A percentile compares a stretch with the other conserved stretches of the same genome.
Conservation (phyloP, 768 basidiomycete species). For the Piloderma croceum region DNA sequence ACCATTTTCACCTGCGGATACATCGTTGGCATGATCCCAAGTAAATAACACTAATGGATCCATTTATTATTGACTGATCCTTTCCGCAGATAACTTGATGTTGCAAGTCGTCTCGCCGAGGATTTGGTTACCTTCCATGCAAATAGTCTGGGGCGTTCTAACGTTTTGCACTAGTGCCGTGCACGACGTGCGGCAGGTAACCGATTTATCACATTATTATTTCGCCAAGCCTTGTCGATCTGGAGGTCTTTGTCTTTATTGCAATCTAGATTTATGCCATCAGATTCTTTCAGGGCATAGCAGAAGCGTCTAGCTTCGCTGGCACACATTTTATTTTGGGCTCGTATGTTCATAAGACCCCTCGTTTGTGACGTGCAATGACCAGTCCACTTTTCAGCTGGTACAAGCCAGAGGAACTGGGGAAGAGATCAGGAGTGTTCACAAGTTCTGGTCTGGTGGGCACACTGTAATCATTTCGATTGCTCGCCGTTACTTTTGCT, state of each 20-base stretch:
- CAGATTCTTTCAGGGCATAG: conserved; percentile 67
- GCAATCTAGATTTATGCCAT: conserved; percentile 55
- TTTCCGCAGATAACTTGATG: conserved; percentile 53
- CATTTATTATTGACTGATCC: neutral
- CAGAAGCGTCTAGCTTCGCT: conserved; percentile 72
- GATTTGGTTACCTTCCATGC: conserved; percentile 62
- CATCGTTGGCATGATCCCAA: conserved; percentile 69
- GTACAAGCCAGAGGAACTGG: conserved; percentile 67
- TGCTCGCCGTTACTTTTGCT: too few species aligned
- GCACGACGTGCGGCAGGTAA: conserved; percentile 50
- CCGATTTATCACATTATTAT: too few species aligned
- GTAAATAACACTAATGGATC: conserved; percentile 25
- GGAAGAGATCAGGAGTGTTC: conserved; percentile 69
- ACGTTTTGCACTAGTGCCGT: conserved; percentile 60
- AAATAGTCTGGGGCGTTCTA: conserved; percentile 59
- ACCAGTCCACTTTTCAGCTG: too few species aligned
- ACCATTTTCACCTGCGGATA: conserved; percentile 73
- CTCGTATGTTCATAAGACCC: conserved; percentile 41
- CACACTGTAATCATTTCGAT: conserved; percentile 41
- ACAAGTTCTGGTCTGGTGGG: conserved; percentile 57
- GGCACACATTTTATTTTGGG: conserved; percentile 71
- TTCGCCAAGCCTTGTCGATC: too few species aligned
- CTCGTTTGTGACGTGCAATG: conserved; percentile 7
- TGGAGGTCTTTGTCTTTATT: too few species aligned
- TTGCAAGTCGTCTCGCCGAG: conserved; percentile 58